A percentile compares a stretch with the other conserved stretches of the same genome.
phyloP scores from a whole-genome alignment of 176 grass and related monocot species.

The Tuctoria greenei region DNA sequence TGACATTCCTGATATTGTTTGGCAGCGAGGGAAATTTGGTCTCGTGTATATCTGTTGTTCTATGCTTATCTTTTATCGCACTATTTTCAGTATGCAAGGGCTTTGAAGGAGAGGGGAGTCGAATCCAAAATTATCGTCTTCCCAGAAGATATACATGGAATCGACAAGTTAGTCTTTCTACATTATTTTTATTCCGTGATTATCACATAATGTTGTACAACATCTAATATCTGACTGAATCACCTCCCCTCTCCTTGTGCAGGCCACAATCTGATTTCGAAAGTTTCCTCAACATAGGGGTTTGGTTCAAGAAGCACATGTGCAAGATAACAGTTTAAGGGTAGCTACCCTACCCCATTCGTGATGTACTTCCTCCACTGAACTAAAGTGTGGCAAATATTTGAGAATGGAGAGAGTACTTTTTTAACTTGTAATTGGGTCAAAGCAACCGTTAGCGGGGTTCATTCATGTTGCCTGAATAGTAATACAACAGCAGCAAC shows the following conservation, averaged over 20 bases:
- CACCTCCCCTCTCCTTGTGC: constrained; percentile 23
- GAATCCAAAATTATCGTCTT: constrained; percentile 81
- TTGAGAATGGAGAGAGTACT: too few relatives aligned
- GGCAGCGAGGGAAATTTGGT: background rate
- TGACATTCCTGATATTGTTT: background rate
- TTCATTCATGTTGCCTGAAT: background rate
- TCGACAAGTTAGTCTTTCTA: constrained; percentile 66
- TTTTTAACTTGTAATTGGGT: too few relatives aligned
- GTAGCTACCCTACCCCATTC: background rate
- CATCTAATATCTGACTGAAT: constrained; percentile 23
- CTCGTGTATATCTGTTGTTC: background rate
- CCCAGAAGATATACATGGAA: constrained; percentile 82
- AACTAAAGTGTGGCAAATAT: too few relatives aligned
- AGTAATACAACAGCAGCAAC: too few relatives aligned
- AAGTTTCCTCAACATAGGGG: constrained; percentile 92
- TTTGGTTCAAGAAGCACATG: constrained; percentile 95
- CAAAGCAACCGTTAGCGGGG: background rate
- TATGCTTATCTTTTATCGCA: background rate
- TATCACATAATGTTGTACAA: background rate
- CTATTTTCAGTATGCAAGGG: constrained; percentile 65
- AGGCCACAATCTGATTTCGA: constrained; percentile 93
- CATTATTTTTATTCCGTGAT: background rate
- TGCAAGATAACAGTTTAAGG: constrained; percentile 47
- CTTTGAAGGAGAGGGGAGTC: constrained; percentile 81
- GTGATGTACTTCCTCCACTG: constrained; percentile 13